Base-by-base conservation (phyloP, 148 eudicot genomes). In the Cornus florida region DNA sequence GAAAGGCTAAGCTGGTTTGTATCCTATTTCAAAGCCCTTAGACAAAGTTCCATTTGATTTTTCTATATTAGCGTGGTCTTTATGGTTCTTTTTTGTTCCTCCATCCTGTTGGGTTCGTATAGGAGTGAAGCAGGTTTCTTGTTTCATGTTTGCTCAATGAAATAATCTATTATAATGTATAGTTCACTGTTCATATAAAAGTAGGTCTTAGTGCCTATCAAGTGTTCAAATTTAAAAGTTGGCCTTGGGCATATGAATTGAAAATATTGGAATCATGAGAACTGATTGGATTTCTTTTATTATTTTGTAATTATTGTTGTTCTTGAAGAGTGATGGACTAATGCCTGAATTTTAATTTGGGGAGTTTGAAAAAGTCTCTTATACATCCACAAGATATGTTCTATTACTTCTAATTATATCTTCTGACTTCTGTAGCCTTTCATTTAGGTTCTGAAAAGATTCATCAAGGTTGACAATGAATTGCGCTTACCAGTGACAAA, bases 401-500 rank as follows among this genome's bases (percentile, higher is more conserved):
- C 0, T 19, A 17, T 4, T 62, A 62, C 23, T 62, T 62, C 19
- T 62, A 62, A 53, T 0, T 50, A 12, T 43, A 43, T 70, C 11
- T n/a, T 67, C 41, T 76, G 35, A 71, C 68, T 16, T 35, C 0
- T 69, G 46, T 38, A 35, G 19, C 38, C 53, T 28, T 39, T 48
- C 56, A 50, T 84, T 60, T 74, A 93, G 99, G 93, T 88, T 79
- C 50, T 96, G 48, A 88, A 90, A 83, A 92, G 89, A 82, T 88
- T 85, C 78, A 84, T 79, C 75, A 89, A 88, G 83, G 88, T 86
- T 81, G 98, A 89, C 75, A 89, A 84, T 70, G 98, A 92, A 82
- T 31, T 96, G 74, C 98, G 93, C 74, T 86, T 86, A 71, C 95
- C 98, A 73, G 97, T 96, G 86, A 88, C 91, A 9, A 94, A 92